Evolutionary conservation across 441 rosid species (phyloP).

Genomic region (Mallotus japonicus): DNA sequence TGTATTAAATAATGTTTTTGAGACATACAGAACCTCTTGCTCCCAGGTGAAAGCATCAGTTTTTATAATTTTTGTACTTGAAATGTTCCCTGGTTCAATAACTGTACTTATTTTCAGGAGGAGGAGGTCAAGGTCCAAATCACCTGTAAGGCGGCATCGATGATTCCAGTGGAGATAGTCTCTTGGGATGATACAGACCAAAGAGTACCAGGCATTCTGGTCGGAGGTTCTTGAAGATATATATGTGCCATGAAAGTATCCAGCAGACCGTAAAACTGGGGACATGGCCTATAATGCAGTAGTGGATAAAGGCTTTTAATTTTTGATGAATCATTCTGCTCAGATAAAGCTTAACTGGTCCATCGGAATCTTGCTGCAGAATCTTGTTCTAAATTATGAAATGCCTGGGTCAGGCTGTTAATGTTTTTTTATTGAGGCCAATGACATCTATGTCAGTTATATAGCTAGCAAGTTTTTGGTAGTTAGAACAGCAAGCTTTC

Average conservation of each 20-base stretch:
- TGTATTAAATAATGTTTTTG: constrained; percentile 45
- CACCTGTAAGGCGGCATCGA: constrained; percentile 62
- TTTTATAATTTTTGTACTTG: constrained; percentile 13
- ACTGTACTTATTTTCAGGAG: constrained; percentile 40
- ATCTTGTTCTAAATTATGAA: neutral
- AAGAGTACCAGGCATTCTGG: constrained; percentile 4
- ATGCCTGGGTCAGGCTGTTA: neutral
- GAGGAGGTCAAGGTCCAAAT: constrained; percentile 73
- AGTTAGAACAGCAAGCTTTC: neutral
- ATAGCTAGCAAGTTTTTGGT: constrained; percentile 1
- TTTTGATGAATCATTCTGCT: neutral
- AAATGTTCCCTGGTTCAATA: constrained; percentile 16
- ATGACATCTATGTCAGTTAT: neutral
- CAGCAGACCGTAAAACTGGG: constrained; percentile 6
- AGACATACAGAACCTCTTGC: constrained; percentile 32
- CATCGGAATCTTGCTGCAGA: constrained; percentile 8
- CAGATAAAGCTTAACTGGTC: neutral
- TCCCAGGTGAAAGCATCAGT: constrained; percentile 60
- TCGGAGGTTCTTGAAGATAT: constrained; percentile 11
- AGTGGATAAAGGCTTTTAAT: constrained; percentile 3
- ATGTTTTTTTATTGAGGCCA: neutral
- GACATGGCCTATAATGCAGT: constrained; percentile 9
- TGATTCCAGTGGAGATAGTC: constrained; percentile 26
- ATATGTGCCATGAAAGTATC: neutral
- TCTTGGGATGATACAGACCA: constrained; percentile 13